Evolutionary conservation across 495 filamentous ascomycete species (phyloP), one percentile per base, ranked within the genome.

Genomic region (Penicillium cataractarum): DNA sequence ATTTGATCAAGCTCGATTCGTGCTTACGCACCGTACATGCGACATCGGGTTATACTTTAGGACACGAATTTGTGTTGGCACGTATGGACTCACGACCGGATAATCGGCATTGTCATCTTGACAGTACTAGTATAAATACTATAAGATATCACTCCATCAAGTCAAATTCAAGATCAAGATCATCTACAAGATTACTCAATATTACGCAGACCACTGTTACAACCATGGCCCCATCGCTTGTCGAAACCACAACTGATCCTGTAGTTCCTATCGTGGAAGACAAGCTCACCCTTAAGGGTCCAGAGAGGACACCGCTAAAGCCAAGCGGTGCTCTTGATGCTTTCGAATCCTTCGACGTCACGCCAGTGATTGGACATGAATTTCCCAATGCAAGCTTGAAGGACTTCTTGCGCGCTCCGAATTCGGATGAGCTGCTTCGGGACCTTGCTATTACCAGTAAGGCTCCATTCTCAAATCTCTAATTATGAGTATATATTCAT

Each of bases 391-490:
- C 82, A 6, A 84, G 84, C 53, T 70, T 93, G 26, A 81, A 79
- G 17, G 84, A 89, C 10, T 83, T 80, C 74, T 76, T 92, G 12
- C 74, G 79, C 15, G 84, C 87, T 13, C 77, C 81, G 0, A 89
- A 92, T 67, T 83, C 85, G 0, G 89, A 91, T 60, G 86, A 89
- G 35, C 72, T 91, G 19, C 69, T 92, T 19, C 75, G 83, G 4
- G 89, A 92, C 42, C 77, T 92, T 4, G 87, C 89, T 21, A 82
- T 90, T 29, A 88, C 86, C 9, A 79, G 88, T 90, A 59, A 59
- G 75, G 61, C 8, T 17, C 39, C 6, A n/a, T 33, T 21, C 22
- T 7, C 21, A 6, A 24, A 22, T 9, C 4, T n/a, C n/a, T n/a
- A n/a, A n/a, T n/a, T n/a, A n/a, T n/a, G n/a, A n/a, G n/a, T n/a